Evolutionary conservation across 768 basidiomycete species (phyloP).

Genomic region (Kwoniella sp.): DNA sequence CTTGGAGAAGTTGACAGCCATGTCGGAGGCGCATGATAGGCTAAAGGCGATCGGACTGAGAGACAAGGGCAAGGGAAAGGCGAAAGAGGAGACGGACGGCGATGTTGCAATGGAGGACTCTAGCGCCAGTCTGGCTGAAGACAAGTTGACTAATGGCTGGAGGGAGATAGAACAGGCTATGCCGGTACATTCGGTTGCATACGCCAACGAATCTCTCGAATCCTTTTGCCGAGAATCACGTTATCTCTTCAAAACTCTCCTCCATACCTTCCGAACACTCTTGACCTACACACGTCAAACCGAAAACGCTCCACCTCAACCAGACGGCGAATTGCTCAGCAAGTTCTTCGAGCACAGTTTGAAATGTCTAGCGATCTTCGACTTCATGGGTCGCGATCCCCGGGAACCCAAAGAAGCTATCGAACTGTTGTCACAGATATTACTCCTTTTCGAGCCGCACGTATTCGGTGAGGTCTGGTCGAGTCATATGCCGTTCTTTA

Average conservation of each 20-base stretch:
- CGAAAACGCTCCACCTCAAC: constrained; percentile 65
- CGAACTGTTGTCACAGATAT: constrained; percentile 75
- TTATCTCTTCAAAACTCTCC: constrained; percentile 78
- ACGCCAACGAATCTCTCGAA: constrained; percentile 77
- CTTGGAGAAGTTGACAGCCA: constrained; percentile 78
- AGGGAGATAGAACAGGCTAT: constrained; percentile 79
- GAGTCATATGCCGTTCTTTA: constrained; percentile 85
- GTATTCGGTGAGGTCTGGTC: constrained; percentile 97
- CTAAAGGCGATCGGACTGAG: constrained; percentile 36
- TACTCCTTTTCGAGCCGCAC: constrained; percentile 81
- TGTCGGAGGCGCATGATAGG: constrained; percentile 60
- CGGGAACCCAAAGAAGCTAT: constrained; percentile 75
- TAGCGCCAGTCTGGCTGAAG: constrained; percentile 24
- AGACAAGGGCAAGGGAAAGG: constrained; percentile 52
- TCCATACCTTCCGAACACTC: constrained; percentile 83
- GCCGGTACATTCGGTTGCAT: constrained; percentile 75
- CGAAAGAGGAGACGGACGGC: constrained; percentile 31
- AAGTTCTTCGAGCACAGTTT: constrained; percentile 84
- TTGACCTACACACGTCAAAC: constrained; percentile 75
- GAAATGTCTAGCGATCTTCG: constrained; percentile 80
- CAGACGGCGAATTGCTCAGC: constrained; percentile 83
- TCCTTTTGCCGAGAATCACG: constrained; percentile 78
- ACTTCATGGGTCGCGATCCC: constrained; percentile 51
- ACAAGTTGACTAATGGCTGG: constrained; percentile 60
- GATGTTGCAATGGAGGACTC: constrained; percentile 40